These are phyloP conservation scores for Aspergillus sp. DNA, from an alignment of 2,329 filamentous ascomycete genomes.

Conservation along the genomic window DNA sequence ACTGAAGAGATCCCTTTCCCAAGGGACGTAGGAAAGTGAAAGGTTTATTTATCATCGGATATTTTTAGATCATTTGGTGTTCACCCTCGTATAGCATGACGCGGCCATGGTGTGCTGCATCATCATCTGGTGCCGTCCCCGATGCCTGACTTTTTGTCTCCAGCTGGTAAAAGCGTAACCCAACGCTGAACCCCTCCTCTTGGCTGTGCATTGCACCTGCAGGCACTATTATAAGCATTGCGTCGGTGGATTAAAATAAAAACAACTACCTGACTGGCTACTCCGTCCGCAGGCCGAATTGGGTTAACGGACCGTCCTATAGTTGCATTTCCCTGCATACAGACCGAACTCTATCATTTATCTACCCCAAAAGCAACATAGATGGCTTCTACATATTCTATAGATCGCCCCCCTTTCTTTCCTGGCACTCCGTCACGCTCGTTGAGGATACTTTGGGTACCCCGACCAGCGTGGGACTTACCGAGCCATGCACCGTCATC, in stretches of 20 bases:
- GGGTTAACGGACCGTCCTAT: background rate
- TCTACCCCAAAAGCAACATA: background rate
- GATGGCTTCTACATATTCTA: background rate
- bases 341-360: background rate
- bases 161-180: too few relatives aligned
- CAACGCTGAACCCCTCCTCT: background rate
- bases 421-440: slow-evolving; percentile 10
- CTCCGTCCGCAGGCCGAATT: background rate
- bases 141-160: too few relatives aligned
- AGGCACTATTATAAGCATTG: background rate
- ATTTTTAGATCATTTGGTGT: too few relatives aligned
- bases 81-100: too few relatives aligned
- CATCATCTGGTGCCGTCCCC: too few relatives aligned
- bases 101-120: too few relatives aligned
- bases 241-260: background rate
- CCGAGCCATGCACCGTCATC: slow-evolving; percentile 28
- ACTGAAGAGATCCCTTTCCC: too few relatives aligned
- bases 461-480: slow-evolving; percentile 15
- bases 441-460: slow-evolving; percentile 17
- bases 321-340: background rate
- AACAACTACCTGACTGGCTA: background rate
- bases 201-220: background rate
- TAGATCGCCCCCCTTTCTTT: slow-evolving; percentile 3
- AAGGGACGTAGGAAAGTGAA: too few relatives aligned
- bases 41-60: too few relatives aligned